phyloP scores from a whole-genome alignment of 108 stramenopile genomes.

The Conticribra guillardii region DNA sequence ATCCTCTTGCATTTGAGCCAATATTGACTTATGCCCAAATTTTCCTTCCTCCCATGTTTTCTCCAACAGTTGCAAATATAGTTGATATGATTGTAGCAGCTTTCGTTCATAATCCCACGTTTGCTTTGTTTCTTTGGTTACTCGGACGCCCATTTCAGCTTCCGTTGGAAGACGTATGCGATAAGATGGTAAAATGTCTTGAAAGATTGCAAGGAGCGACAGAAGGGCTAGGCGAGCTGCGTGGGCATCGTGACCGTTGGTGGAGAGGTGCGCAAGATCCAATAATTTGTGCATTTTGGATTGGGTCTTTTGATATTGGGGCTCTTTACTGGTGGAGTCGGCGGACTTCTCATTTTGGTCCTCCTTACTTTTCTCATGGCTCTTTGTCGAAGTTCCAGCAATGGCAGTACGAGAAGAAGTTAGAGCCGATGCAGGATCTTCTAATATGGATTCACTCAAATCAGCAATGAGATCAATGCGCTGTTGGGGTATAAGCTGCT shows the following conservation, averaged over 20 bases:
- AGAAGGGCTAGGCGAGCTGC: conserved; percentile 78
- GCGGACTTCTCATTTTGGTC: conserved; percentile 6
- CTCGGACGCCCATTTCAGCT: conserved; percentile 74
- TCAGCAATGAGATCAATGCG: conserved; percentile 76
- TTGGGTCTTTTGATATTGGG: conserved; percentile 37
- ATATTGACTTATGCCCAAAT: conserved; percentile 9
- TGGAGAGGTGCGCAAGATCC: conserved; percentile 54
- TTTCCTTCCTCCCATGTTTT: conserved; percentile 64
- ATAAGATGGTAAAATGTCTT: conserved; percentile 91
- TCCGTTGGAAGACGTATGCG: conserved; percentile 90
- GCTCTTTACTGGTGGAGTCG: conserved; percentile 8
- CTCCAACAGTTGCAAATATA: conserved; percentile 79
- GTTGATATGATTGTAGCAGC: conserved; percentile 80
- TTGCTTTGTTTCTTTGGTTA: conserved; percentile 87
- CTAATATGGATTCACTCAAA: conserved; percentile 75
- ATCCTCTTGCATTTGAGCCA: conserved; percentile 1
- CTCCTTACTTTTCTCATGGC: conserved; percentile 6
- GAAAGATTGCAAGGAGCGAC: conserved; percentile 88
- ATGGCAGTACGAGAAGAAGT: conserved; percentile 27
- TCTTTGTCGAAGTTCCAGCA: conserved; percentile 2
- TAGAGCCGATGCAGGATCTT: conserved; percentile 74
- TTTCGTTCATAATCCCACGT: conserved; percentile 77
- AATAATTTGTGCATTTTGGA: conserved; percentile 66
- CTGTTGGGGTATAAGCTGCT: conserved; percentile 37
- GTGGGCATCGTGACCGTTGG: conserved; percentile 70